Evolutionary conservation across 78 protist genomes (phyloP), one percentile per base, ranked within the genome.

Genomic region (Cavenderia fasciculata): DNA sequence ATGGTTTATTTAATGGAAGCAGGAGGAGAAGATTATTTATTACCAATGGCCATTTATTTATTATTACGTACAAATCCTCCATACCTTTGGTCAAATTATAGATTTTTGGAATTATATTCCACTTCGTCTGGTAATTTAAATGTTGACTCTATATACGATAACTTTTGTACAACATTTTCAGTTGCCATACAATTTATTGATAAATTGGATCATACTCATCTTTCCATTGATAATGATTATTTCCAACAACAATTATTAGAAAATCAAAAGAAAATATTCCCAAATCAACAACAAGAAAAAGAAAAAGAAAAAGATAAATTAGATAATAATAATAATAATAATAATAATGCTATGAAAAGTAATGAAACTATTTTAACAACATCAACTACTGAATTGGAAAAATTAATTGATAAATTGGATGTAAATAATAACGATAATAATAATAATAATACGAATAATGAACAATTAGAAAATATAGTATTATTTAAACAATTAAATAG

Each of bases 101-200:
- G 23, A 43, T 54, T 79, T 1, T 54, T 79, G 29, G 88, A 79
- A 29, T 34, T 43, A 3, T 79, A 63, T 41, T 61, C 69, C 16
- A 52, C 21, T 4, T n/a, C n/a, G n/a, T 33, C 31, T n/a, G 59
- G 40, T 59, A 31, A 21, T 19, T 63, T 52, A 23, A 31, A 19
- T 52, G 77, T 65, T 52, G 70, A 79, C 29, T 29, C 69, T 46
- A 52, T 62, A 7, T 79, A 79, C 29, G 74, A 65, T 33, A 52
- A 41, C 34, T 47, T 73, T 0, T 63, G 47, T 21, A 49, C 70
- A 8, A 38, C 70, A 10, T 79, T 79, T 41, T 59, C 88, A 38
- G 49, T 54, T 10, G 88, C 88, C 23, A 66, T 79, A 21, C 54
- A 79, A 79, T 51, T 79, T 6, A 79, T 79, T 19, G 88, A 79